These are phyloP conservation scores for Scheffersomyces lignosus DNA, from an alignment of 805 yeast species.

Conservation along the genomic window DNA sequence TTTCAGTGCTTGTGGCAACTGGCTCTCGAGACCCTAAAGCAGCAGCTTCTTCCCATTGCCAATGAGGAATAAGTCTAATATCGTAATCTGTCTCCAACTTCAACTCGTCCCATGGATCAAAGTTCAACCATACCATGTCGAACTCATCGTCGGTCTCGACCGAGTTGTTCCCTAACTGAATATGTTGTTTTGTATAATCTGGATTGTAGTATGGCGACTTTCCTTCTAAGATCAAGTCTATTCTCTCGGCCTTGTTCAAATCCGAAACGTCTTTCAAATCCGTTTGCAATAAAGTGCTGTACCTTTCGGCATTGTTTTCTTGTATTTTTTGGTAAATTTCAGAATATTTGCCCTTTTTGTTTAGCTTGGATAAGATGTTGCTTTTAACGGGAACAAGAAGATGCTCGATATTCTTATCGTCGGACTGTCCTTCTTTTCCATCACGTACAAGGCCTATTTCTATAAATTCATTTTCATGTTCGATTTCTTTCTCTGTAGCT, in stretches of 20 bases:
- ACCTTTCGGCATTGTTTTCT: conserved; percentile 21
- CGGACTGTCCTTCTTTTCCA: not conserved
- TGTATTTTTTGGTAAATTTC: conserved; percentile 31
- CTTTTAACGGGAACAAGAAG: not conserved
- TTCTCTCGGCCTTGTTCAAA: conserved; percentile 35
- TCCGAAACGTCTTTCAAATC: conserved; percentile 35
- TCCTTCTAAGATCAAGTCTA: conserved; percentile 36
- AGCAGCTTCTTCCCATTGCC: conserved; percentile 7
- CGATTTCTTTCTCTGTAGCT: conserved; percentile 2
- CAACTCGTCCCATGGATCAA: conserved; percentile 48
- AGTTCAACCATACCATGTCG: conserved; percentile 42
- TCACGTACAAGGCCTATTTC: not conserved
- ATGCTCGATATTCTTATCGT: not conserved
- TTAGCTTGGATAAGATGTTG: conserved; percentile 10
- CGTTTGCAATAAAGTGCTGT: conserved; percentile 18
- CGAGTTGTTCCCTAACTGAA: conserved; percentile 35
- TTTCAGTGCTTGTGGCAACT: no score
- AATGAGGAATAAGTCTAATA: conserved; percentile 37
- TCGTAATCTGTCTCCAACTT: conserved; percentile 39
- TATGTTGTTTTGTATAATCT: conserved; percentile 34
- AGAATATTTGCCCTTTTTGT: conserved; percentile 22
- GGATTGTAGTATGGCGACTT: conserved; percentile 23
- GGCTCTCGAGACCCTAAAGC: not conserved
- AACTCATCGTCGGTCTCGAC: conserved; percentile 43
- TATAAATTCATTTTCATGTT: not conserved